phyloP scores from a whole-genome alignment of 2,329 filamentous ascomycete species.

The Fusarium ambrosium region DNA sequence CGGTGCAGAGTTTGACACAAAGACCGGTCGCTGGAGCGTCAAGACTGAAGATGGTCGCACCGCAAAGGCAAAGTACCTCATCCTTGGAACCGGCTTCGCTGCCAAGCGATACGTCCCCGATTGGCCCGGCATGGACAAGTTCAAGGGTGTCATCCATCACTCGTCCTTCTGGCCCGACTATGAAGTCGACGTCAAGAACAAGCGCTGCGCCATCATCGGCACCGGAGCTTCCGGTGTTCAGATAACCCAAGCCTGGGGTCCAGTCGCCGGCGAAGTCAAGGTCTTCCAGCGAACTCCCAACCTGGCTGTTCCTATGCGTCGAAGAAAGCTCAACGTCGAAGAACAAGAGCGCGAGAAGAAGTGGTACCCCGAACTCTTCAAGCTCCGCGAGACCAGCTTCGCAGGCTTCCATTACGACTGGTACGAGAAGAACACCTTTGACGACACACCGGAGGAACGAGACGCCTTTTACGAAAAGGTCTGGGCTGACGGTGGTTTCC shows the following conservation, averaged over 20 bases:
- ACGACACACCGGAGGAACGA: constrained; percentile 64
- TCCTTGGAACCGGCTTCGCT: constrained; percentile 68
- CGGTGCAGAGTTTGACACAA: constrained; percentile 64
- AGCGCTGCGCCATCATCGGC: constrained; percentile 73
- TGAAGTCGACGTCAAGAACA: constrained; percentile 68
- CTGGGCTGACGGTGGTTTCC: constrained; percentile 67
- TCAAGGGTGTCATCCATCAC: constrained; percentile 71
- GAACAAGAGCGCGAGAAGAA: constrained; percentile 59
- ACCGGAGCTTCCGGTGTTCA: constrained; percentile 76
- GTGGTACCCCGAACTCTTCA: constrained; percentile 66
- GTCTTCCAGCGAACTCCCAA: constrained; percentile 79
- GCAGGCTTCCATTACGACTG: constrained; percentile 72
- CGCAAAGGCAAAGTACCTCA: constrained; percentile 64
- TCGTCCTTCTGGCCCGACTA: constrained; percentile 72
- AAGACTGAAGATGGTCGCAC: constrained; percentile 63
- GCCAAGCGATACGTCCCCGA: constrained; percentile 73
- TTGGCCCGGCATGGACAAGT: constrained; percentile 70
- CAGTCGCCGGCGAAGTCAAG: constrained; percentile 63
- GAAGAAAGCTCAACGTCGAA: constrained; percentile 54
- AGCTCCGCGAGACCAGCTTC: constrained; percentile 65
- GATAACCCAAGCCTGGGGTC: constrained; percentile 71
- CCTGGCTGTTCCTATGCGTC: constrained; percentile 72
- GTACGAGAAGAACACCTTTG: constrained; percentile 66
- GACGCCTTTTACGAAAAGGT: constrained; percentile 62
- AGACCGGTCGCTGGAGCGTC: constrained; percentile 63